phyloP scores from a whole-genome alignment of 2,329 filamentous ascomycete genomes.

The Botrytis medusae region DNA sequence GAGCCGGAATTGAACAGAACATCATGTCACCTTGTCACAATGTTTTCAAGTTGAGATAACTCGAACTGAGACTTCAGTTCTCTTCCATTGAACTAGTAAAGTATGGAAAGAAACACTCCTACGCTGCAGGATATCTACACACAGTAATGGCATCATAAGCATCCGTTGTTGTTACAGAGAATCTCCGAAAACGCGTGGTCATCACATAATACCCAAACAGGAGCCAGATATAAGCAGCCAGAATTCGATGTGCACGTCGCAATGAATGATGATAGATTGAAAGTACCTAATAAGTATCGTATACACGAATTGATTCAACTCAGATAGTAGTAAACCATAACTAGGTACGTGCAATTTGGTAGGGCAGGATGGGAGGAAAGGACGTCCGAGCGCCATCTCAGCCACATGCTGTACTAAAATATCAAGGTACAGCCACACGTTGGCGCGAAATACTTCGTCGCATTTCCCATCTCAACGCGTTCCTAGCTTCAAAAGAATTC shows the following conservation, averaged over 20 bases:
- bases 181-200: neutral
- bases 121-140: neutral
- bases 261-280: too few relatives aligned
- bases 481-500: neutral
- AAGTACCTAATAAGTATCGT: neutral
- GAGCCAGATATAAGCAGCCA: neutral
- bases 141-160: neutral
- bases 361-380: neutral
- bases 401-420: neutral
- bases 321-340: neutral
- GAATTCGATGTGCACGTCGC: neutral
- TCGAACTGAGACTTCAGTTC: neutral
- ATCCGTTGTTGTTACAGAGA: neutral
- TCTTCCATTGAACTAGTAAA: neutral
- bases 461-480: slow-evolving; percentile 12
- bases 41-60: too few relatives aligned
- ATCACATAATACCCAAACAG: neutral
- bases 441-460: slow-evolving; percentile 15
- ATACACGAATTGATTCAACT: neutral
- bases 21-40: neutral
- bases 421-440: slow-evolving; percentile 12
- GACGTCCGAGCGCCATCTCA: neutral
- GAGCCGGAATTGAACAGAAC: neutral
- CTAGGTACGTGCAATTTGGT: neutral
- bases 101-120: neutral